These are phyloP conservation scores for Funneliformis geosporum DNA, from an alignment of 192 early-diverging fungal species.

Conservation along the genomic window DNA sequence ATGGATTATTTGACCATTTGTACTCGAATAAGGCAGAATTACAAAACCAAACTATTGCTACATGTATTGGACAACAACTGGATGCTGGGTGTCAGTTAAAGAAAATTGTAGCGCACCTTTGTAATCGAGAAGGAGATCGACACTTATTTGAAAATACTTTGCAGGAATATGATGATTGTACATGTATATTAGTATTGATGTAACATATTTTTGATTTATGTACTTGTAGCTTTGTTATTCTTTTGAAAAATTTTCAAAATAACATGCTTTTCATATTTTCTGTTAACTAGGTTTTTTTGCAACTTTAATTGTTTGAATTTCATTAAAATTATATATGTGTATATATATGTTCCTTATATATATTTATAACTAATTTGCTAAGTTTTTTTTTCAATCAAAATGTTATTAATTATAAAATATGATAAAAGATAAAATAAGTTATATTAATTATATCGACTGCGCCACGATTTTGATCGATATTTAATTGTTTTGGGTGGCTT, in stretches of 20 bases:
- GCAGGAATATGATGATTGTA: slow-evolving; percentile 64
- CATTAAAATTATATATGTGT: too few relatives aligned
- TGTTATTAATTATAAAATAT: too few relatives aligned
- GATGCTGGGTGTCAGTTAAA: slow-evolving; percentile 47
- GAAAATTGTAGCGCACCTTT: slow-evolving; percentile 48
- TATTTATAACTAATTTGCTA: too few relatives aligned
- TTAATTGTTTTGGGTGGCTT: too few relatives aligned
- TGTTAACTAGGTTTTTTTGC: not conserved
- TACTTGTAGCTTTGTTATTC: not conserved
- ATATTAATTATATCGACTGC: too few relatives aligned
- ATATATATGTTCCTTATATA: too few relatives aligned
- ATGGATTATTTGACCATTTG: slow-evolving; percentile 62
- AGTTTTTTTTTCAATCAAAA: too few relatives aligned
- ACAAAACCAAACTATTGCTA: slow-evolving; percentile 52
- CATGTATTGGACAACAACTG: slow-evolving; percentile 51
- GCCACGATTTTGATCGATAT: too few relatives aligned
- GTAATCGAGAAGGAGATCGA: slow-evolving; percentile 49
- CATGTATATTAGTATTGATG: slow-evolving; percentile 46
- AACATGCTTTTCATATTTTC: not conserved
- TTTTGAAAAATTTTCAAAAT: not conserved
- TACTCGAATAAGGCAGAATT: slow-evolving; percentile 49
- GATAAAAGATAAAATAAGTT: too few relatives aligned
- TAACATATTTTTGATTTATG: not conserved
- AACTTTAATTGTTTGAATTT: not conserved
- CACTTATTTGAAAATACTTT: slow-evolving; percentile 53